Conservation (phyloP, 192 early-diverging fungal genomes). For the Umbelopsis vinacea region DNA sequence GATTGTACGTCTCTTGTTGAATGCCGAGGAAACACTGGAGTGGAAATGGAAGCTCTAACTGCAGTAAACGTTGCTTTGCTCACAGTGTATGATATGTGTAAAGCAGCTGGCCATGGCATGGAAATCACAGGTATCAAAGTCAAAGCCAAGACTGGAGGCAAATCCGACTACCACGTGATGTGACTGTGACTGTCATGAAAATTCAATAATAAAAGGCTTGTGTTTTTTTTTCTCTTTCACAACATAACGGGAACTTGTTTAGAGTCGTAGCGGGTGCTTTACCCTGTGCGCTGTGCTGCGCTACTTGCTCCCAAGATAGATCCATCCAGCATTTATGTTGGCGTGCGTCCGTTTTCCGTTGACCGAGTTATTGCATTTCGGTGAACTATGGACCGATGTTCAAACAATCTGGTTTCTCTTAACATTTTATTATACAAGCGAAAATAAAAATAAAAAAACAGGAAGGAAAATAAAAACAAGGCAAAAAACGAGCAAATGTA, state of each 20-base stretch:
- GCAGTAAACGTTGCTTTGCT: constrained; percentile 80
- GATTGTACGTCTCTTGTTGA: constrained; percentile 71
- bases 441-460: not conserved
- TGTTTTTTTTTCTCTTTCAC: constrained; percentile 2
- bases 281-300: constrained; percentile 17
- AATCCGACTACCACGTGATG: constrained; percentile 57
- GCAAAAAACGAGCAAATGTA: not conserved
- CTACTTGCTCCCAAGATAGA: constrained; percentile 22
- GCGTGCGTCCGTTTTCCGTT: constrained; percentile 22
- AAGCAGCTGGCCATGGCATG: constrained; percentile 87
- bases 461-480: not conserved
- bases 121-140: constrained; percentile 76
- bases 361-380: constrained; percentile 1
- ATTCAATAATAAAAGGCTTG: not conserved
- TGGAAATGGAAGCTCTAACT: constrained; percentile 86
- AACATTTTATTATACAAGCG: not conserved
- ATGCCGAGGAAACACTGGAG: constrained; percentile 86
- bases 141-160: constrained; percentile 83
- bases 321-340: constrained; percentile 4
- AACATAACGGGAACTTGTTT: constrained; percentile 23
- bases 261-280: constrained; percentile 24
- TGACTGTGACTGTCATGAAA: not conserved
- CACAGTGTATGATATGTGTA: constrained; percentile 97
- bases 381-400: constrained; percentile 23
- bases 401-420: not conserved